Evolutionary conservation across 208 protist genomes (phyloP), one percentile per base, ranked within the genome.

Genomic region (Acanthamoeba castellanii): DNA sequence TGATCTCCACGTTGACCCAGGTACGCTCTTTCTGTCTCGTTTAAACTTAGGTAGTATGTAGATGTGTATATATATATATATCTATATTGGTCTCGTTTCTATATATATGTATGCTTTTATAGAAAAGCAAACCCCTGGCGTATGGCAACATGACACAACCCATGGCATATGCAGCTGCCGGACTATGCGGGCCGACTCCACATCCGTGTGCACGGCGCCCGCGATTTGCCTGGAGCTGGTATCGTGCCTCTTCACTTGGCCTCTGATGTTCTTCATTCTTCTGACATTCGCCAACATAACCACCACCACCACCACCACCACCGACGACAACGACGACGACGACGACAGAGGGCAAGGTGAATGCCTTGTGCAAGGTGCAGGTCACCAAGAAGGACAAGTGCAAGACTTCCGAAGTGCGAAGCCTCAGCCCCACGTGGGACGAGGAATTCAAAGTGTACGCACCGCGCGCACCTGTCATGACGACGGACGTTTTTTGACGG

Each of bases 351-450:
- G 47, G 76, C 76, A 85, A 85, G 30, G 76, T 57, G 42, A 85
- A 47, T 11, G 47, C 47, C 22, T 20, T 34, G 34, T 85, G 76
- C 30, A 50, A 57, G 47, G 42, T 85, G 47, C 76, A 85, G 34
- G 47, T 85, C 13, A 34, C 34, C 5, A 85, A 85, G 76, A 85
- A 57, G 76, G 76, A 85, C 76, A 85, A 85, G 30, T 85, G 76
- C 76, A 85, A 85, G 76, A 85, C 76, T 11, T 47, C 76, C 25
- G 76, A 85, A 22, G 76, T 85, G 22, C 76, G 76, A 34, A 85
- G 76, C 42, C 42, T 85, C 76, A 57, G 27, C 47, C 76, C 76
- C 25, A 57, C 47, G 16, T 85, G 76, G 76, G 47, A 85, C 76
- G 76, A 85, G 30, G 76, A 85, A 37, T 85, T 85, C 13, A 50